Base-by-base conservation (phyloP, 225 moss, liverwort and hornwort species). In the Polytrichum formosum region DNA sequence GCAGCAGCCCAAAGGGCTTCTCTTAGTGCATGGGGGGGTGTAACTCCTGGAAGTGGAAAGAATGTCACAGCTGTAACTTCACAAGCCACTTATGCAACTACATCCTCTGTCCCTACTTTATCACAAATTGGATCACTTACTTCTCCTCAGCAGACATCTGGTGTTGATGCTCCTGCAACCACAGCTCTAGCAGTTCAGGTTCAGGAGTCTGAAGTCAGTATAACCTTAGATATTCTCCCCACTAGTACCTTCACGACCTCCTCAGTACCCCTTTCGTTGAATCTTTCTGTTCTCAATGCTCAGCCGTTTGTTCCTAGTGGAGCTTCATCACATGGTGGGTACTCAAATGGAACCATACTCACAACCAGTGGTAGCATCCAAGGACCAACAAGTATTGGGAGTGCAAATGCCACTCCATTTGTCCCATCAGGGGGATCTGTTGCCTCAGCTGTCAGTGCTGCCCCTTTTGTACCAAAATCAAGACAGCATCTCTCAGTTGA, bases 1-100 rank as follows among this genome's bases (percentile, higher is more conserved):
- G 96, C 96, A 67, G 96, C 96, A 55, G 96, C 96, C 27, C 96
- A 96, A 84, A 88, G 96, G 72, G 96, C 96, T 73, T 91, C 93
- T 64, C 74, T 96, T 72, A 90, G 85, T 77, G 95, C 95, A 20
- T 96, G 95, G 95, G 95, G 95, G 72, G 95, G 95, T 68, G 86
- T 93, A 72, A 92, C 95, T 67, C 95, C 95, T 72, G 95, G 95
- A 60, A 91, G 85, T 67, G 83, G 89, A 66, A 81, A 85, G 31
- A 26, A 70, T 28, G 68, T 77, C 70, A 62, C 67, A 61, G 84
- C 53, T 72, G 83, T 76, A 59, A 84, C 73, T 68, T 63, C 75
- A 58, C 73, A 83, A 65, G 70, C 86, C 22, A 55, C 79, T 17
- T 74, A 68, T 28, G 74, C 78, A 75, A 63, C 77, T 20, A 77